Base-by-base conservation (phyloP, 768 basidiomycete species). In the Sutorius australiensis region DNA sequence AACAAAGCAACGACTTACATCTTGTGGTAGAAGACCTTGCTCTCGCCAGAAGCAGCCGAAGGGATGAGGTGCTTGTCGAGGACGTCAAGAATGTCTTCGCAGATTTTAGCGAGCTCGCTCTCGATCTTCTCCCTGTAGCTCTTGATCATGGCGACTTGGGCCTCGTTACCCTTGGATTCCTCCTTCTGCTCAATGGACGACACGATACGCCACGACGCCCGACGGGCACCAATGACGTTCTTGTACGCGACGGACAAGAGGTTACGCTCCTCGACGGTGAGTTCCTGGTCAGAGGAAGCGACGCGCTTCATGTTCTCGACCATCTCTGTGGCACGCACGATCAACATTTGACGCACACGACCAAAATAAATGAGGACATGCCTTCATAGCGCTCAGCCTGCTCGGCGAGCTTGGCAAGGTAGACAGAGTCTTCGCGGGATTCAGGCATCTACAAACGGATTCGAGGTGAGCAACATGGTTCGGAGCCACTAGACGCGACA, bases 401-500 rank as follows among this genome's bases (percentile, higher is more conserved):
- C 81, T 98, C 94, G 72, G 93, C 92, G 80, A 98, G 93, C 91
- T 98, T 98, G 79, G 95, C 95, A 77, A 97, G 94, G 83, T 98
- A 98, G 76, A 98, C 95, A 66, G 89, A 92, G 75, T 95, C 92
- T 84, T 95, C 93, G 70, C 93, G 92, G 43, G 67, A 62, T 69
- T 87, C 86, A 70, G 85, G 72, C 89, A 90, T 90, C 87, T 89
- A 45, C 13, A 47, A 55, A 28, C 12, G 16, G 38, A 48, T 41
- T 34, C 46, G 43, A 28, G 24, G 43, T 67, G 28, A 67, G 57
- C 32, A 42, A 58, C 50, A 40, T 48, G 57, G 57, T 58, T 60
- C 37, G 50, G 56, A 41, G 14, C 48, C 9, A 53, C 46, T 41
- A 50, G 36, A 59, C 65, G 62, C 61, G 65, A 54, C 11, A 46